A percentile compares a stretch with the other conserved stretches of the same genome.
Conservation (phyloP, 2,329 filamentous ascomycete species). For the Cercospora sp. region DNA sequence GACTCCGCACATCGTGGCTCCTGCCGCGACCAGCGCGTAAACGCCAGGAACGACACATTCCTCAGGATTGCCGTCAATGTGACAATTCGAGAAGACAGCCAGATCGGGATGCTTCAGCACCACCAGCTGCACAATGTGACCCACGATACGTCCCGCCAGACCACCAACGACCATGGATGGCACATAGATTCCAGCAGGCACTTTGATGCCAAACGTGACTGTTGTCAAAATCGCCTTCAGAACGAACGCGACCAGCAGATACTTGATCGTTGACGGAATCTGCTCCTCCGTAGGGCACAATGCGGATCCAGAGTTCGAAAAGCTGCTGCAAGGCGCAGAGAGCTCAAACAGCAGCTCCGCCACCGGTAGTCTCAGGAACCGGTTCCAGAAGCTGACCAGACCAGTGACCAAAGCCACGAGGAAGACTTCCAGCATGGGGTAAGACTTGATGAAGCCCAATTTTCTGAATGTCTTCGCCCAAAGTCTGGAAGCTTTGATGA, state of each 20-base stretch:
- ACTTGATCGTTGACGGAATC: conserved; percentile 73
- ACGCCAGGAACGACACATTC: conserved; percentile 95
- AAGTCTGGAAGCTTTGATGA: conserved; percentile 89
- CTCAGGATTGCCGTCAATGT: conserved; percentile 64
- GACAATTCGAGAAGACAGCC: conserved; percentile 73
- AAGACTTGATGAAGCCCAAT: conserved; percentile 74
- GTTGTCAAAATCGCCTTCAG: conserved; percentile 87
- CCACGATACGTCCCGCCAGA: conserved; percentile 82
- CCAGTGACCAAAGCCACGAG: conserved; percentile 85
- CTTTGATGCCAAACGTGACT: conserved; percentile 93
- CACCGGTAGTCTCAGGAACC: conserved; percentile 82
- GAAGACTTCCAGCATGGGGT: conserved; percentile 82
- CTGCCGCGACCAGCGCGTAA: conserved; percentile 90
- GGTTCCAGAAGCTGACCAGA: conserved; percentile 88
- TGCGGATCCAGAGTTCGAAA: conserved; percentile 66
- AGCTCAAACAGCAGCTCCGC: conserved; percentile 88
- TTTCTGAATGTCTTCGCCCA: conserved; percentile 90
- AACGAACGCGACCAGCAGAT: conserved; percentile 74
- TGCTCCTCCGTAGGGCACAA: conserved; percentile 75
- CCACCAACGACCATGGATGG: conserved; percentile 98
- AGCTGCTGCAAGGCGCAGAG: conserved; percentile 79
- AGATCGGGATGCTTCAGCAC: conserved; percentile 72
- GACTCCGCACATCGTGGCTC: conserved; percentile 96
- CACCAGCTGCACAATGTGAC: conserved; percentile 79
- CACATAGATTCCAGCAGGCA: conserved; percentile 95